Conservation (phyloP, 352 stramenopile species). For the Elongisporangium prolatum region DNA sequence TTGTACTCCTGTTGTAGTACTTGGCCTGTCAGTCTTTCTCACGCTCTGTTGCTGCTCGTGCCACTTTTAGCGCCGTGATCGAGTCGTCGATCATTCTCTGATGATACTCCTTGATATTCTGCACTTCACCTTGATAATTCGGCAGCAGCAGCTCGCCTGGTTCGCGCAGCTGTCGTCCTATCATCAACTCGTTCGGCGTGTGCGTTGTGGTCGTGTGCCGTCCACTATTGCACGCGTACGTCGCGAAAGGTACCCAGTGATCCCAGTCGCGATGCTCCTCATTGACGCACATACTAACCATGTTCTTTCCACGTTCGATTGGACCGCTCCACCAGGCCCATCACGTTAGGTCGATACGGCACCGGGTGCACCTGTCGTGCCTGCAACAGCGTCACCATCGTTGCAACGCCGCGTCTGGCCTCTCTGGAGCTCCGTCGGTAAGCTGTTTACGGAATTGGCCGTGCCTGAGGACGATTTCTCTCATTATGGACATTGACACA, state of each 20-base stretch:
- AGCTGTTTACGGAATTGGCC: slow-evolving; percentile 10
- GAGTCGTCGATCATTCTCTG: too few species aligned
- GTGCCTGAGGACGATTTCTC: slow-evolving; percentile 3
- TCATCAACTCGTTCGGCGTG: slow-evolving; percentile 9
- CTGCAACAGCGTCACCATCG: slow-evolving; percentile 4
- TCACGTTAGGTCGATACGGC: slow-evolving; percentile 7
- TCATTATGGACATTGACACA: slow-evolving; percentile 6
- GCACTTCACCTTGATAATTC: too few species aligned
- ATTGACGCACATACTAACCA: too few species aligned
- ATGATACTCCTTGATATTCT: too few species aligned
- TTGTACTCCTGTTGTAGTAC: too few species aligned
- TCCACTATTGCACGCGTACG: slow-evolving; percentile 6
- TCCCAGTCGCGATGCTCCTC: slow-evolving; percentile 6
- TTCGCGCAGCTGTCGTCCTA: slow-evolving; percentile 1
- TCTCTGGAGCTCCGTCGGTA: slow-evolving; percentile 7
- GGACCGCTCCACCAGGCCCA: slow-evolving; percentile 7
- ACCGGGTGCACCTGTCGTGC: too few species aligned
- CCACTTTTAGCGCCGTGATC: too few species aligned
- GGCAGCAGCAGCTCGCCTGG: slow-evolving; percentile 8
- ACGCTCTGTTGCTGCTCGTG: too few species aligned
- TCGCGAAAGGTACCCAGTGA: slow-evolving; percentile 1
- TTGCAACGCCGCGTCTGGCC: background rate
- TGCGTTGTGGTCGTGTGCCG: slow-evolving; percentile 2
- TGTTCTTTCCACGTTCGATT: slow-evolving; percentile 15
- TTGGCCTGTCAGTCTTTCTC: too few species aligned